Base-by-base conservation (phyloP, 352 stramenopile species). In the Phytophthora boehmeriae region DNA sequence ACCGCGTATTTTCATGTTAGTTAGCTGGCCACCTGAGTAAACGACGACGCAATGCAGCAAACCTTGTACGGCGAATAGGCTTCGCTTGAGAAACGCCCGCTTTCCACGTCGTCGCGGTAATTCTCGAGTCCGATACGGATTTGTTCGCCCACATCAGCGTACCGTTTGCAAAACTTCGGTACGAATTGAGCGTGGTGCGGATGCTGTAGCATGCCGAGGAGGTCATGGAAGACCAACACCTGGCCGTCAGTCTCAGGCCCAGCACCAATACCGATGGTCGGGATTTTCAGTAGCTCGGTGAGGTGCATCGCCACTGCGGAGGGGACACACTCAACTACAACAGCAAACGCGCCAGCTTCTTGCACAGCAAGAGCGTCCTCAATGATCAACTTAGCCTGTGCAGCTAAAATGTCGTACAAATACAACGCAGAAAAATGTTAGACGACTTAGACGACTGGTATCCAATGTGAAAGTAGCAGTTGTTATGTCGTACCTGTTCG, bases 81-180 rank as follows among this genome's bases (percentile, higher is more conserved):
- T 27, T 97, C 80, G 20, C 77, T 93, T 14, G 98, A 97, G 78
- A 99, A 99, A 1, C 75, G 74, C 8, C 90, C 86, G 45, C 79
- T 90, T 72, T 99, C 96, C 8, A 99, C 97, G 56, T 99, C 98
- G 19, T 96, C 80, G 23, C 97, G 97, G 73, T 97, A 99, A n/a
- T 86, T 76, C 47, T 98, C 88, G 34, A 99, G 81, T 13, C 95
- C 97, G 22, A 98, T 59, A n/a, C 92, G 89, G 51, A 98, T 96
- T 51, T 86, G 75, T 49, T 98, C 83, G 14, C 96, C 97, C 11
- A 99, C 92, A 59, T 97, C 86, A 9, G 95, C 95, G 76, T 99
- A 99, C 22, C 91, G 88, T 73, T 99, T 99, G 73, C 97, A 99
- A 68, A 99, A 99, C 62, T 98, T 98, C 9, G 97, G 97, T 25